Base-by-base conservation (phyloP, 2,329 filamentous ascomycete genomes). In the Lizonia empirigonia region DNA sequence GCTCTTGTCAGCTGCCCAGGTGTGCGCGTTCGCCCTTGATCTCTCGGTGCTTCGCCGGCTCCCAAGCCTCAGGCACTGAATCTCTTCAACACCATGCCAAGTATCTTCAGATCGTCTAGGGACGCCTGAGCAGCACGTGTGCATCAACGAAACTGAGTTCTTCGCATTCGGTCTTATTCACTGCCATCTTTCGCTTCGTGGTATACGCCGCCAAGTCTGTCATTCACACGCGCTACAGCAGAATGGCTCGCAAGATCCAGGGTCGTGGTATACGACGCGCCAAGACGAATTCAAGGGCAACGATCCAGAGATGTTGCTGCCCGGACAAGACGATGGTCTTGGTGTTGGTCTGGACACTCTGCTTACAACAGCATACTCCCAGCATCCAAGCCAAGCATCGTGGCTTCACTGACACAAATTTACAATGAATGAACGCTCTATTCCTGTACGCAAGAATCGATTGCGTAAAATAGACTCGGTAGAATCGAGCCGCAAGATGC, bases 141-240 rank as follows among this genome's bases (percentile, higher is more conserved):
- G 10, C 20, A 16, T 10, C 18, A 22, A 10, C 24, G 8, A 29
- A 18, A 26, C 30, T 35, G 35, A 20, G 13, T 35, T 4, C 53
- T 56, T 50, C 49, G 53, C 53, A 44, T 22, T 42, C 49, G 44
- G 53, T 34, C 49, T 50, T 56, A 50, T 50, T 20, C n/a, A 41
- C 9, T 37, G 15, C 24, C 27, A 24, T 42, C 18, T 35, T n/a
- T 12, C 4, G 7, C 18, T 12, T 33, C 20, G 19, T 41, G 15
- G 10, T 8, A 19, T 37, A 38, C 16, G 3, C 34, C 22, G 34
- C 10, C 20, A 12, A 39, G 24, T 41, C 20, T 20, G 37, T 27
- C 22, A 16, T 46, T 33, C 15, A 22, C 36, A n/a, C 12, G 15
- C 37, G 48, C 29, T 23, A 41, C 12, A 46, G 36, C 19, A 33